Conservation (phyloP, 306 rosid genomes). For the Hippophae tibetana region DNA sequence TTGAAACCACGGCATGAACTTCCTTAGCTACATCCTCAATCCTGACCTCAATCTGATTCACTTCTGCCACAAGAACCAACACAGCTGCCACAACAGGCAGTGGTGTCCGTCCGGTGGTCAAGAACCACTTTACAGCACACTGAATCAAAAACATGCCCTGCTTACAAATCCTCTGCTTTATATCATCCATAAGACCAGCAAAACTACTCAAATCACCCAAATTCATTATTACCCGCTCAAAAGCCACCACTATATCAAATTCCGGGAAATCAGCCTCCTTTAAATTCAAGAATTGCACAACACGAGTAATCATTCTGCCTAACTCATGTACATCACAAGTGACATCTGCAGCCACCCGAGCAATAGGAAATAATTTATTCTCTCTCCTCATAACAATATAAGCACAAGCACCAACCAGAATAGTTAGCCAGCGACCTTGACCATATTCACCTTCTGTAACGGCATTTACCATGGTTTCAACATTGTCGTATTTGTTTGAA, state of each 20-base stretch:
- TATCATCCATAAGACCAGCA: slow-evolving; percentile 14
- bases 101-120: slow-evolving; percentile 68
- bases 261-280: slow-evolving; percentile 36
- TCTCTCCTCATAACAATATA: slow-evolving; percentile 55
- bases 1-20: slow-evolving; percentile 39
- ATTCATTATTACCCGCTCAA: slow-evolving; percentile 28
- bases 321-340: slow-evolving; percentile 46
- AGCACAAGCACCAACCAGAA: slow-evolving; percentile 60
- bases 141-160: slow-evolving; percentile 66
- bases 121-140: slow-evolving; percentile 63
- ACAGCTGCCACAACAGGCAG: slow-evolving; percentile 66
- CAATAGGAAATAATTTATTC: slow-evolving; percentile 38
- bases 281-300: slow-evolving; percentile 41
- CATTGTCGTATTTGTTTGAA: slow-evolving; percentile 15
- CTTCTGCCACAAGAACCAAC: slow-evolving; percentile 45
- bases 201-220: slow-evolving; percentile 26
- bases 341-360: slow-evolving; percentile 37
- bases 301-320: slow-evolving; percentile 53
- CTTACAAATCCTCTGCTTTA: slow-evolving; percentile 31
- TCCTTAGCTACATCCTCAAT: slow-evolving; percentile 51
- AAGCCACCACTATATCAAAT: slow-evolving; percentile 45
- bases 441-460: slow-evolving; percentile 65
- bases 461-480: slow-evolving; percentile 32
- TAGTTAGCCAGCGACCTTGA: slow-evolving; percentile 51
- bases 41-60: slow-evolving; percentile 41